Evolutionary conservation across 2,329 filamentous ascomycete genomes (phyloP).

Genomic region (Sclerotinia nivalis): DNA sequence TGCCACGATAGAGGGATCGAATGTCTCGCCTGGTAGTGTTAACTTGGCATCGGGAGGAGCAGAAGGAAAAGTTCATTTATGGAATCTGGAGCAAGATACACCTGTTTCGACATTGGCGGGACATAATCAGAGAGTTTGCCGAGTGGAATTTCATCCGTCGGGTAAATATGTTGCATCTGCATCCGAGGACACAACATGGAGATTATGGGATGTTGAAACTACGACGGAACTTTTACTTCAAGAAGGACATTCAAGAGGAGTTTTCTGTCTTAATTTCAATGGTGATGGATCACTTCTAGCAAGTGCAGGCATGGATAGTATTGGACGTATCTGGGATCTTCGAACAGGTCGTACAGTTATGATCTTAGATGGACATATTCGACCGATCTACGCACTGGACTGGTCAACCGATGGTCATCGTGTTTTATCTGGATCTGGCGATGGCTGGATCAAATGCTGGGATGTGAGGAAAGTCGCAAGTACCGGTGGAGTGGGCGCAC

Average conservation of each 20-base stretch:
- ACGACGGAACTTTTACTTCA: constrained; percentile 82
- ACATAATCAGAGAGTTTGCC: constrained; percentile 83
- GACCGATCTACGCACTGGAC: constrained; percentile 89
- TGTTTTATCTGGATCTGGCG: constrained; percentile 87
- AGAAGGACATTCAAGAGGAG: constrained; percentile 91
- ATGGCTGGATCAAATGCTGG: constrained; percentile 98
- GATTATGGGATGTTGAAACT: constrained; percentile 89
- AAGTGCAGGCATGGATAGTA: constrained; percentile 90
- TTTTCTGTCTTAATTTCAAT: constrained; percentile 89
- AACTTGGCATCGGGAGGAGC: constrained; percentile 91
- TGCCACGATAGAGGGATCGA: constrained; percentile 70
- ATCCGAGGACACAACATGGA: constrained; percentile 95
- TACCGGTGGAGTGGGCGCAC: constrained; percentile 83
- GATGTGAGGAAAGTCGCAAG: constrained; percentile 87
- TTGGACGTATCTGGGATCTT: constrained; percentile 93
- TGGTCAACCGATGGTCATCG: constrained; percentile 91
- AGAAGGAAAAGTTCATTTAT: constrained; percentile 84
- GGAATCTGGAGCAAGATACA: constrained; percentile 84
- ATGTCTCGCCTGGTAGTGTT: constrained; percentile 69
- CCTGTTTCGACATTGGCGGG: constrained; percentile 80
- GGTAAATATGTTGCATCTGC: constrained; percentile 88
- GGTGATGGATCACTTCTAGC: constrained; percentile 86
- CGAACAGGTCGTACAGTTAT: constrained; percentile 91
- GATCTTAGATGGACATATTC: constrained; percentile 85
- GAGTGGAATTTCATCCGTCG: constrained; percentile 92